Conservation (phyloP, 208 protist species). For the Wallacemonas sp. region DNA sequence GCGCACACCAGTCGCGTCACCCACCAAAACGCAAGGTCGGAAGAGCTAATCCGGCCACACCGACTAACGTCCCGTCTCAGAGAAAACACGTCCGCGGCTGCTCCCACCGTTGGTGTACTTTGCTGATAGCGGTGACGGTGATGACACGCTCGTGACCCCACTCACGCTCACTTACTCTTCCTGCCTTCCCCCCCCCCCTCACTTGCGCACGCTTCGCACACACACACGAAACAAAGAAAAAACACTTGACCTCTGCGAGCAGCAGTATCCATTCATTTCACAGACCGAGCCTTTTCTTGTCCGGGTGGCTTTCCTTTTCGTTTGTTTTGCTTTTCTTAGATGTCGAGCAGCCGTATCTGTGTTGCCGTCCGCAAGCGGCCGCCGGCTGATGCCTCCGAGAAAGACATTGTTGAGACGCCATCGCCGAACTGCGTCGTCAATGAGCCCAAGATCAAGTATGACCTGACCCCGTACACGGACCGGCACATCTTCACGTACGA, state of each 20-base stretch:
- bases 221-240: not conserved
- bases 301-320: not conserved
- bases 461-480: conserved; percentile 96
- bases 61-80: too few relatives aligned
- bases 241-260: not conserved
- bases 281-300: not conserved
- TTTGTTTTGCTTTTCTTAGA: conserved; percentile 17
- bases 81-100: too few relatives aligned
- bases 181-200: too few relatives aligned
- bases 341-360: conserved; percentile 80
- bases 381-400: conserved; percentile 51
- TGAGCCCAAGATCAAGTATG: conserved; percentile 94
- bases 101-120: too few relatives aligned
- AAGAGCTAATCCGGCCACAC: too few relatives aligned
- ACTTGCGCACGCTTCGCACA: too few relatives aligned
- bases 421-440: conserved; percentile 79
- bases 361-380: conserved; percentile 92
- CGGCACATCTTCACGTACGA: conserved; percentile 96
- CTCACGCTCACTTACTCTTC: too few relatives aligned
- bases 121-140: too few relatives aligned
- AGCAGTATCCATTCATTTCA: too few relatives aligned
- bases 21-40: too few relatives aligned
- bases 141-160: too few relatives aligned
- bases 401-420: conserved; percentile 84
- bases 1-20: too few relatives aligned